A percentile compares a stretch with the other conserved stretches of the same genome.
Evolutionary conservation across 495 filamentous ascomycete genomes (phyloP).

Genomic region (Penicillium mononematosum): DNA sequence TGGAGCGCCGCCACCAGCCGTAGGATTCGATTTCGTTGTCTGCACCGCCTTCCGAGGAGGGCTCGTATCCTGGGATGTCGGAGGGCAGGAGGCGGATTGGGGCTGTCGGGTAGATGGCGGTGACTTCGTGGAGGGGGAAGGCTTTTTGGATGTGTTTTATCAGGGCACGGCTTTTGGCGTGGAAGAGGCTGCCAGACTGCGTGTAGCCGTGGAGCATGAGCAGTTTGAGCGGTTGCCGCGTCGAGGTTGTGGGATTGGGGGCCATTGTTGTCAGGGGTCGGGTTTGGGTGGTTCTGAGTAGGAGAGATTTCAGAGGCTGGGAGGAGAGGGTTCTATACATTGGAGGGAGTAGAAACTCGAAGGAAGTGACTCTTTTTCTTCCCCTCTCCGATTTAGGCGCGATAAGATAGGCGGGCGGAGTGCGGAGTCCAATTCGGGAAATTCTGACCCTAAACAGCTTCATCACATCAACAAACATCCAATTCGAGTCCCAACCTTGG

Average conservation of each 20-base stretch:
- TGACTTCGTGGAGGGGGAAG: constrained; percentile 56
- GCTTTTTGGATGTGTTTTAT: constrained; percentile 75
- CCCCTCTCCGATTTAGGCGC: not conserved
- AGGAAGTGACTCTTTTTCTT: constrained; percentile 2
- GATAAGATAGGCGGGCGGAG: not conserved
- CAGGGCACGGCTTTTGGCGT: constrained; percentile 83
- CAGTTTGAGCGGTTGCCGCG: constrained; percentile 49
- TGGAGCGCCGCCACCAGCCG: constrained; percentile 79
- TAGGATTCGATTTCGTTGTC: constrained; percentile 59
- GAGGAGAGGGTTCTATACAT: constrained; percentile 2
- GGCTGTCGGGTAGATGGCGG: constrained; percentile 52
- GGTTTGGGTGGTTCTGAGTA: not conserved
- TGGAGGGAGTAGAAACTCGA: too few species aligned
- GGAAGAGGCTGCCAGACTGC: constrained; percentile 84
- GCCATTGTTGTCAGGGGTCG: constrained; percentile 18
- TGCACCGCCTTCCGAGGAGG: constrained; percentile 32
- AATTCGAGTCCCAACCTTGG: not conserved
- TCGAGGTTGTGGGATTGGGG: constrained; percentile 15
- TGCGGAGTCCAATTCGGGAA: too few species aligned
- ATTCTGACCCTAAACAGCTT: not conserved
- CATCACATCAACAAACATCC: constrained; percentile 3
- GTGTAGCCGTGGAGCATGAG: constrained; percentile 74
- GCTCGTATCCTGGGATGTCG: constrained; percentile 70
- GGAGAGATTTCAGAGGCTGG: not conserved
- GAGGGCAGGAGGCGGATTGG: constrained; percentile 57